Conservation (phyloP, 306 rosid genomes). For the Styphnolobium japonicum region DNA sequence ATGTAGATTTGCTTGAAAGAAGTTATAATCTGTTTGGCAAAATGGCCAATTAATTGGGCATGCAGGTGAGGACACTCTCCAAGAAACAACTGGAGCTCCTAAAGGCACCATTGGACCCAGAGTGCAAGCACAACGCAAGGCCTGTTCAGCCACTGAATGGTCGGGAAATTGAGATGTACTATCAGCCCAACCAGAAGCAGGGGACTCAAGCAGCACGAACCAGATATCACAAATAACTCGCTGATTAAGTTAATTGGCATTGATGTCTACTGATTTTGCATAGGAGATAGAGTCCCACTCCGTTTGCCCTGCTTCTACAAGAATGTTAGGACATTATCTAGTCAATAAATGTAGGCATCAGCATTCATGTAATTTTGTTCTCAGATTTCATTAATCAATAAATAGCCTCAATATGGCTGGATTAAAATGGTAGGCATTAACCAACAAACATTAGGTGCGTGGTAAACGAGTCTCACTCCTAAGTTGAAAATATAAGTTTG, state of each 20-base stretch:
- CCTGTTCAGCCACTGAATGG: slow-evolving; percentile 69
- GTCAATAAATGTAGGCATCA: background rate
- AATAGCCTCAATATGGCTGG: too few species aligned
- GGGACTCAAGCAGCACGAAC: background rate
- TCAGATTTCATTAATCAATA: too few species aligned
- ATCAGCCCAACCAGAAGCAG: background rate
- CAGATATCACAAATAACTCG: background rate
- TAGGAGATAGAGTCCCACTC: background rate
- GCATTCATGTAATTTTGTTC: too few species aligned
- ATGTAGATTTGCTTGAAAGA: background rate
- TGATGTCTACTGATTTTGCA: background rate
- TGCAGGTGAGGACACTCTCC: slow-evolving; percentile 66
- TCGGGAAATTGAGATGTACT: slow-evolving; percentile 47
- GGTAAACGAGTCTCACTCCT: too few species aligned
- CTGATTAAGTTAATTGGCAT: background rate
- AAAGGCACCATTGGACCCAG: slow-evolving; percentile 48
- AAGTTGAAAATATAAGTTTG: too few species aligned
- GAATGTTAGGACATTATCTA: background rate
- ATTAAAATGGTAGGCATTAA: too few species aligned
- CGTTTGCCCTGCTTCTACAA: background rate
- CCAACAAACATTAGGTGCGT: too few species aligned
- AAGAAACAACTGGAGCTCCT: slow-evolving; percentile 52
- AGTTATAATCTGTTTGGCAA: background rate
- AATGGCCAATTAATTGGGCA: background rate
- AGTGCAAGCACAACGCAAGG: slow-evolving; percentile 62